phyloP scores from a whole-genome alignment of 2,329 filamentous ascomycete genomes.

The Aspergillus amoenus region DNA sequence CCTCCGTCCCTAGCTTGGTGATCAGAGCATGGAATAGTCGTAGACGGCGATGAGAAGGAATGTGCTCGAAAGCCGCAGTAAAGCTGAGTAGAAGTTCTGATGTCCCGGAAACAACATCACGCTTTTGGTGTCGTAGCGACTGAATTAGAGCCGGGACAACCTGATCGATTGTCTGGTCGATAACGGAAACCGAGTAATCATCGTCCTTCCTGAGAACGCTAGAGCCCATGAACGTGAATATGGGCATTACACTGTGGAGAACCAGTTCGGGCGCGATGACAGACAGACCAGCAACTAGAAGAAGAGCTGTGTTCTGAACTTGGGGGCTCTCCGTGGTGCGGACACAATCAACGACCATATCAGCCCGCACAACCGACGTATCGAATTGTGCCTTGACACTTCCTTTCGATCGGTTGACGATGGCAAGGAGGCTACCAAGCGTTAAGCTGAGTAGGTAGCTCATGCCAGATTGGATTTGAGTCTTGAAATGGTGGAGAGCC shows the following conservation, averaged over 20 bases:
- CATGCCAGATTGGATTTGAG: slow-evolving; percentile 78
- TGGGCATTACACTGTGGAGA: slow-evolving; percentile 96
- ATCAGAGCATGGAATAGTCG: slow-evolving; percentile 82
- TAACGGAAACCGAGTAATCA: slow-evolving; percentile 94
- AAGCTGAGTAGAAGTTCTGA: slow-evolving; percentile 94
- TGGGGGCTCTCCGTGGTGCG: slow-evolving; percentile 88
- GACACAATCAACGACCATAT: slow-evolving; percentile 90
- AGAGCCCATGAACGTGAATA: slow-evolving; percentile 96
- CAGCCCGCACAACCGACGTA: slow-evolving; percentile 76
- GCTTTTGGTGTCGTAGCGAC: slow-evolving; percentile 75
- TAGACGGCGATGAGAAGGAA: slow-evolving; percentile 80
- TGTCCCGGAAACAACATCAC: slow-evolving; percentile 75
- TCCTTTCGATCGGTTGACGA: slow-evolving; percentile 72
- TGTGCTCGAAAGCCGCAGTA: slow-evolving; percentile 92
- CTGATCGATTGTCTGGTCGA: slow-evolving; percentile 88
- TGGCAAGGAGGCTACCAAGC: slow-evolving; percentile 76
- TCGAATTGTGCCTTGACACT: slow-evolving; percentile 59
- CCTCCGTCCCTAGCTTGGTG: slow-evolving; percentile 77
- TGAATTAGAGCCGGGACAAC: slow-evolving; percentile 89
- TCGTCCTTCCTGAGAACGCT: slow-evolving; percentile 90
- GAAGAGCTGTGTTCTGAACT: slow-evolving; percentile 86
- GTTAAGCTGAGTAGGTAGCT: slow-evolving; percentile 87
- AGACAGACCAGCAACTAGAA: slow-evolving; percentile 83
- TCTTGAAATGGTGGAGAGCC: slow-evolving; percentile 81
- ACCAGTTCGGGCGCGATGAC: slow-evolving; percentile 86